Evolutionary conservation across 1,284 basidiomycete genomes (phyloP).

Genomic region (Singerocomus inundabilis): DNA sequence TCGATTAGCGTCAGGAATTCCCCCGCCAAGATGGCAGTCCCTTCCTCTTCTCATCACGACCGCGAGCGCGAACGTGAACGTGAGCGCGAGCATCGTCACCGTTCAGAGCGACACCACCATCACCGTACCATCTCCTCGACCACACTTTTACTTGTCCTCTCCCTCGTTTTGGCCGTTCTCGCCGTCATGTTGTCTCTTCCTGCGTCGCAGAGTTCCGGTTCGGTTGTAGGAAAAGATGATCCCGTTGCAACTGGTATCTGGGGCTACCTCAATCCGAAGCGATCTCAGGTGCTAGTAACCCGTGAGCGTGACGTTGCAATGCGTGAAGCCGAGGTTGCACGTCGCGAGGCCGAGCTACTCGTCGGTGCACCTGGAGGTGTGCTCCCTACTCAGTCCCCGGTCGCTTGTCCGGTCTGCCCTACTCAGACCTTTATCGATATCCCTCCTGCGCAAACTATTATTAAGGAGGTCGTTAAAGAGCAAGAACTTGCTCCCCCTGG

Average conservation of each 20-base stretch:
- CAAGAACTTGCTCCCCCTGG: constrained; percentile 71
- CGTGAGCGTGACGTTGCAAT: constrained; percentile 72
- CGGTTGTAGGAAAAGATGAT: constrained; percentile 37
- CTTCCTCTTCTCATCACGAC: constrained; percentile 75
- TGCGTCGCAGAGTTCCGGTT: constrained; percentile 37
- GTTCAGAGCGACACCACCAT: constrained; percentile 65
- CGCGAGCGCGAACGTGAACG: constrained; percentile 60
- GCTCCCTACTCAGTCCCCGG: constrained; percentile 48
- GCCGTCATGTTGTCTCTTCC: constrained; percentile 84
- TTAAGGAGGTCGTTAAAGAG: constrained; percentile 81
- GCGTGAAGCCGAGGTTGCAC: constrained; percentile 80
- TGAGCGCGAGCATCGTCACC: constrained; percentile 45
- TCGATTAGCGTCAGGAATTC: constrained; percentile 47
- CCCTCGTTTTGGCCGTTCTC: constrained; percentile 76
- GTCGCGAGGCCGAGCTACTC: constrained; percentile 78
- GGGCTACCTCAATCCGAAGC: constrained; percentile 74
- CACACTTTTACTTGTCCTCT: constrained; percentile 78
- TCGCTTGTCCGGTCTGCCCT: constrained; percentile 56
- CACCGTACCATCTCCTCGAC: constrained; percentile 85
- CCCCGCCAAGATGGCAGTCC: constrained; percentile 76
- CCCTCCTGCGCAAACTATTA: constrained; percentile 69
- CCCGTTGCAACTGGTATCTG: constrained; percentile 54
- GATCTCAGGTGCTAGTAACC: constrained; percentile 71
- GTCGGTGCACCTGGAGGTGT: constrained; percentile 78
- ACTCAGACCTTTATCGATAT: constrained; percentile 50